Conservation (phyloP, 768 basidiomycete species). For the Agaricus sinodeliciosus region DNA sequence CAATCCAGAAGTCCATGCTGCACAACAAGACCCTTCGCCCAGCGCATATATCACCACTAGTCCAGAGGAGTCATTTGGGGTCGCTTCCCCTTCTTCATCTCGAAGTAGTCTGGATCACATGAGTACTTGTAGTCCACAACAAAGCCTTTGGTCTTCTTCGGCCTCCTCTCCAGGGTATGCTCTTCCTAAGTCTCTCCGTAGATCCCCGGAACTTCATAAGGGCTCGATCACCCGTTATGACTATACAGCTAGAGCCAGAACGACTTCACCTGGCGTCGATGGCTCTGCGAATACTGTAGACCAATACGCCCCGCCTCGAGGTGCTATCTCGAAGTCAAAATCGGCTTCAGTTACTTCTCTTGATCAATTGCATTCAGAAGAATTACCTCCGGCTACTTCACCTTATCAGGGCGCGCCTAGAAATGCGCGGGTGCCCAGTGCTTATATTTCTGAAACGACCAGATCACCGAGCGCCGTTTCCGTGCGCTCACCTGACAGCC, state of each 20-base stretch:
- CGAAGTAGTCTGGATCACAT: neutral
- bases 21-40: neutral
- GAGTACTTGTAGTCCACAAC: neutral
- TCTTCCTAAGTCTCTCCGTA: neutral
- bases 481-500: conserved; percentile 20
- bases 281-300: neutral
- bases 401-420: conserved; percentile 32
- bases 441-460: conserved; percentile 21
- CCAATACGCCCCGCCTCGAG: conserved; percentile 5
- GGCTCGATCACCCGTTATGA: neutral
- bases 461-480: conserved; percentile 23
- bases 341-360: neutral
- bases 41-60: neutral
- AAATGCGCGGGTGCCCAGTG: conserved; percentile 13
- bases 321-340: neutral
- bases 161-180: neutral
- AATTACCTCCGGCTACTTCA: neutral
- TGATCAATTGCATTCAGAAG: neutral
- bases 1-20: neutral
- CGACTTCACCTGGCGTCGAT: conserved; percentile 1
- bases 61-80: neutral
- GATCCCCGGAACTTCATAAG: neutral
- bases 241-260: conserved; percentile 1
- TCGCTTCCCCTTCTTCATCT: neutral
- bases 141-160: neutral